Base-by-base conservation (phyloP, 306 rosid genomes). In the Cicer judaicum region DNA sequence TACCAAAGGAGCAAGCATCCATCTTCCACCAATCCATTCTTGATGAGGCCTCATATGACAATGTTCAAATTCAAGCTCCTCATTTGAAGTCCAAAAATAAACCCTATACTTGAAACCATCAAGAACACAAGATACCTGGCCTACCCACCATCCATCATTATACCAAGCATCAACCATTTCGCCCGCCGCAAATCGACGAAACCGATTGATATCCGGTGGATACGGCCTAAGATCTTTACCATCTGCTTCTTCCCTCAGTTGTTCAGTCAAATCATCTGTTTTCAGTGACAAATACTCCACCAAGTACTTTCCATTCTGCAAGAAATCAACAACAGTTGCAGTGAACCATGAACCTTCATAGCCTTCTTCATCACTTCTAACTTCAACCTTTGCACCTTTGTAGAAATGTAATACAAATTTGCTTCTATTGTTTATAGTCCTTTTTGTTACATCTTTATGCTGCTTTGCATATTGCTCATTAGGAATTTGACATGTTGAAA, bases 101-200 rank as follows among this genome's bases (percentile, higher is more conserved):
- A 85, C 86, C 19, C 9, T 55, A 42, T 85, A 82, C 73, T 64
- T 76, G 52, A 53, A 72, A 21, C 46, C 59, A 55, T 5, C 7
- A 18, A 76, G 68, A 79, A 75, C 71, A 54, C 47, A 21, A 63
- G 72, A 79, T 68, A 85, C 70, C 34, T 73, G 66, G 14, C 89
- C 86, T 24, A 71, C 76, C 89, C 86, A 85, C 89, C 86, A 85
- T 47, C 89, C 89, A 3, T 82, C 89, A 29, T 85, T 82, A 39
- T 72, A 79, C 86, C 86, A 82, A 68, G 63, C 83, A 73, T 82
- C 84, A 36, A 82, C 81, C 48, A 39, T 15, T 57, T 85, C 79
- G 8, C 1, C 18, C 41, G 44, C 19, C 14, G 12, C 54, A 69
- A 46, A 85, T 43, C 3, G 38, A 63, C 44, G n/a, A 54, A 2